Conservation (phyloP, 768 basidiomycete genomes). For the Tephrocybe sp. region DNA sequence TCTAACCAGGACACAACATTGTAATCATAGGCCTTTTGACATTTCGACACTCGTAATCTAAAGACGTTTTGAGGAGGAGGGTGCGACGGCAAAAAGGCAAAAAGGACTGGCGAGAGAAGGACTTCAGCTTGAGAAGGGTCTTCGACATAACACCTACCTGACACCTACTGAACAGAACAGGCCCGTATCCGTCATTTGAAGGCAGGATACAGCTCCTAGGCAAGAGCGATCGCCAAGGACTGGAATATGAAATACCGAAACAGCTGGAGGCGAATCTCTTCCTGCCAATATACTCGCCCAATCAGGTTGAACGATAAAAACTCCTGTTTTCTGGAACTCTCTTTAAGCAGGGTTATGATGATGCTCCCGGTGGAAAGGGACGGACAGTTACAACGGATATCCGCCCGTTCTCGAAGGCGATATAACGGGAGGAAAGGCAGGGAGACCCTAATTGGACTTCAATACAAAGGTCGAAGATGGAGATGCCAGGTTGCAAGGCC, state of each 20-base stretch:
- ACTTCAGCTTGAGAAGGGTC: no score
- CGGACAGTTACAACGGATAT: conserved; percentile 50
- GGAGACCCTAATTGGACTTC: conserved; percentile 42
- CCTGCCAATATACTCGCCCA: conserved; percentile 7
- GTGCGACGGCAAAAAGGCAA: no score
- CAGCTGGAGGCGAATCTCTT: conserved; percentile 10
- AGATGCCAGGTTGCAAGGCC: no score
- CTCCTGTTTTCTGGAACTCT: conserved; percentile 27
- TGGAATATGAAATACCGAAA: conserved; percentile 27
- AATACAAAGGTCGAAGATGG: no score
- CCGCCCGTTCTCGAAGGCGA: conserved; percentile 46
- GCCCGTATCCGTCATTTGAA: conserved; percentile 56
- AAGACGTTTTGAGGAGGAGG: no score
- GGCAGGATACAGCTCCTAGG: conserved; percentile 40
- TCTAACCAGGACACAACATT: no score
- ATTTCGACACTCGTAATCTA: no score
- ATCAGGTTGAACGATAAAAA: conserved; percentile 30
- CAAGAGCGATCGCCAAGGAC: conserved; percentile 28
- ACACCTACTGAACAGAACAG: no score
- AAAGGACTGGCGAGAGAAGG: no score
- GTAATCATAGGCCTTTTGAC: no score
- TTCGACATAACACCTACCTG: no score
- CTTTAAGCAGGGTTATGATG: neutral
- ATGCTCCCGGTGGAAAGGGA: conserved; percentile 7
- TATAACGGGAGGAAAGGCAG: conserved; percentile 40